Base-by-base conservation (phyloP, 345 rosid genomes). In the Gossypium thurberi region DNA sequence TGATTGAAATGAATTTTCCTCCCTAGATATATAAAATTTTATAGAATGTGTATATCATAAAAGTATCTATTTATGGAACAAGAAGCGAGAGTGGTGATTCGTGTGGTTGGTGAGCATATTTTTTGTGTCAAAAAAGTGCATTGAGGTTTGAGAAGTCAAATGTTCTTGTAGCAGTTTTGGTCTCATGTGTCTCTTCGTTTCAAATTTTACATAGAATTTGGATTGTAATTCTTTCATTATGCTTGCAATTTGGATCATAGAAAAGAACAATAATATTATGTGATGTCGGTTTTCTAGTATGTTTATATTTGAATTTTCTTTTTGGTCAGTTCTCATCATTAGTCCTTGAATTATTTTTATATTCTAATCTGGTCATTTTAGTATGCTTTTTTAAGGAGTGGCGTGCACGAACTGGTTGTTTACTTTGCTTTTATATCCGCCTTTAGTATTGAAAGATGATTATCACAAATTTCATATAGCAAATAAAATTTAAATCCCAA, bases 161-260 rank as follows among this genome's bases (percentile, higher is more conserved):
- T 81, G 53, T 50, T 77, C 77, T 66, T 66, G 77, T 81, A 26
- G 81, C 88, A 86, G 82, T 87, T 89, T 89, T 89, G 90, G 71
- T 86, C 84, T 25, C 44, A 7, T 68, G 65, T 79, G 72, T 66
- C 18, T 71, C 67, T 57, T 25, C 67, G 50, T 40, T 28, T 71
- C 57, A 75, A 48, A 15, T 43, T 73, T 65, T 40, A 57, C 43
- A 67, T 46, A 13, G 44, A 58, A 71, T 80, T 80, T 80, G 82
- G 73, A 61, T 74, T 78, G 75, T 81, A 74, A 89, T 89, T 87
- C 87, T 84, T 85, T 87, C 50, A 79, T 76, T 78, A 21, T 57
- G 79, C 69, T 52, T 73, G 82, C 80, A 60, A 53, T 51, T 58
- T 74, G 59, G 43, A 50, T 76, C 52, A 5, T 20, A 61, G 17